Evolutionary conservation across 768 basidiomycete genomes (phyloP).

Genomic region (Trametes cinnabarina): DNA sequence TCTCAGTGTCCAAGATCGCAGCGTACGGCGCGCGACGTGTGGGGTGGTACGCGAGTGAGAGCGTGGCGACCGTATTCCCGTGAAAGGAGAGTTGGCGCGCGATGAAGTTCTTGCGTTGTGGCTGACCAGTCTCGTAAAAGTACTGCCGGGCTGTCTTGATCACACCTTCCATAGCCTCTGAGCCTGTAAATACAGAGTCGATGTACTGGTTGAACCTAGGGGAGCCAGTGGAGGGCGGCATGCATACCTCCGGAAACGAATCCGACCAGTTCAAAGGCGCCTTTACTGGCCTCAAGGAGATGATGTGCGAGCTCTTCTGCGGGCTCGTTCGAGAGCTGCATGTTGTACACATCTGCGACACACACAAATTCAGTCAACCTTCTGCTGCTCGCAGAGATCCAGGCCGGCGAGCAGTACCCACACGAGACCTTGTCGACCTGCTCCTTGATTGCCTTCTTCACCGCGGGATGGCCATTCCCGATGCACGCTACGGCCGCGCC

Average conservation of each 20-base stretch:
- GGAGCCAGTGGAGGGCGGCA: not conserved
- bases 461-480: slow-evolving; percentile 70
- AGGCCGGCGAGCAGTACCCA: slow-evolving; percentile 35
- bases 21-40: slow-evolving; percentile 66
- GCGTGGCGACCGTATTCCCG: slow-evolving; percentile 74
- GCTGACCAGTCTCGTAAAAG: slow-evolving; percentile 66
- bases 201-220: not conserved
- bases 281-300: slow-evolving; percentile 62
- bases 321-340: slow-evolving; percentile 78
- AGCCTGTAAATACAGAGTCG: slow-evolving; percentile 44
- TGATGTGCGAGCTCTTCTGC: slow-evolving; percentile 75
- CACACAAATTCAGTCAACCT: not conserved
- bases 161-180: slow-evolving; percentile 88
- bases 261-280: slow-evolving; percentile 69
- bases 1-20: slow-evolving; percentile 56
- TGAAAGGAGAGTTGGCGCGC: slow-evolving; percentile 79
- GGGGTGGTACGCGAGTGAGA: slow-evolving; percentile 68
- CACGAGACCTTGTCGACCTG: slow-evolving; percentile 78
- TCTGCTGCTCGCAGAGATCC: not conserved
- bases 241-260: slow-evolving; percentile 73
- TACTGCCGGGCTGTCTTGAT: slow-evolving; percentile 81
- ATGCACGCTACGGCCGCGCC: slow-evolving; percentile 84
- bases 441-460: slow-evolving; percentile 72
- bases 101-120: slow-evolving; percentile 74
- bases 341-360: slow-evolving; percentile 74